Conservation (phyloP, 2,329 filamentous ascomycete species). For the Trichothecium roseum region DNA sequence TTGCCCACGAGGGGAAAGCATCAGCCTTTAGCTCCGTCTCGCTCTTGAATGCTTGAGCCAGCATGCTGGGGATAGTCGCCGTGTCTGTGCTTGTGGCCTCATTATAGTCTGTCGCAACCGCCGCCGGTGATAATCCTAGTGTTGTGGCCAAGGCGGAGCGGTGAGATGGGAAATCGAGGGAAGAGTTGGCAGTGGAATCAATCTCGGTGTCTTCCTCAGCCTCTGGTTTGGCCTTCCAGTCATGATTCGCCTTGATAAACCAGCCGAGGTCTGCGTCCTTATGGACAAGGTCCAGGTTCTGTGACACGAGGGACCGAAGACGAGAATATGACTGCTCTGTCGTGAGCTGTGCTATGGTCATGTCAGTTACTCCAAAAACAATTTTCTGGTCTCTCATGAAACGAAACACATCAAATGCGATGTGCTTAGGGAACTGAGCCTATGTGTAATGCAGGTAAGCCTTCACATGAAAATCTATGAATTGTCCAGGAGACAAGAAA, state of each 20-base stretch:
- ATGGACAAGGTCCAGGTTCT: conserved; percentile 31
- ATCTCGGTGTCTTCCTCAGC: too few relatives aligned
- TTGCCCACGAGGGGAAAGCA: too few relatives aligned
- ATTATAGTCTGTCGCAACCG: too few relatives aligned
- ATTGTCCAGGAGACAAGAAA: background rate
- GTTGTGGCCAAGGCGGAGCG: too few relatives aligned
- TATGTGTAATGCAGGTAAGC: conserved; percentile 17
- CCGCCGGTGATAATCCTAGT: too few relatives aligned
- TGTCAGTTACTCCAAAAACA: conserved; percentile 58
- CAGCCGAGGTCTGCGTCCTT: conserved; percentile 37
- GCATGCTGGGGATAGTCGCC: too few relatives aligned
- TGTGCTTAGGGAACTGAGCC: conserved; percentile 44
- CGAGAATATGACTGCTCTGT: conserved; percentile 32
- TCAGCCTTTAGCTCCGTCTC: too few relatives aligned
- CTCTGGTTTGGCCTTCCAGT: too few relatives aligned
- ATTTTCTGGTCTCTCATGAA: conserved; percentile 80
- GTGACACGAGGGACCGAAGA: conserved; percentile 33
- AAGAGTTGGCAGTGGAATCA: too few relatives aligned
- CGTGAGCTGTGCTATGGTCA: conserved; percentile 32
- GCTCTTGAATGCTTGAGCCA: too few relatives aligned
- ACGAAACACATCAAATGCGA: conserved; percentile 78
- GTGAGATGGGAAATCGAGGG: too few relatives aligned
- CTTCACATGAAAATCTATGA: background rate
- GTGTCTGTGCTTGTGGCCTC: too few relatives aligned
- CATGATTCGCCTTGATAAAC: conserved; percentile 10